These are phyloP conservation scores for Vaccinium macrocarpon DNA, from an alignment of 148 eudicot species.

Conservation along the genomic window DNA sequence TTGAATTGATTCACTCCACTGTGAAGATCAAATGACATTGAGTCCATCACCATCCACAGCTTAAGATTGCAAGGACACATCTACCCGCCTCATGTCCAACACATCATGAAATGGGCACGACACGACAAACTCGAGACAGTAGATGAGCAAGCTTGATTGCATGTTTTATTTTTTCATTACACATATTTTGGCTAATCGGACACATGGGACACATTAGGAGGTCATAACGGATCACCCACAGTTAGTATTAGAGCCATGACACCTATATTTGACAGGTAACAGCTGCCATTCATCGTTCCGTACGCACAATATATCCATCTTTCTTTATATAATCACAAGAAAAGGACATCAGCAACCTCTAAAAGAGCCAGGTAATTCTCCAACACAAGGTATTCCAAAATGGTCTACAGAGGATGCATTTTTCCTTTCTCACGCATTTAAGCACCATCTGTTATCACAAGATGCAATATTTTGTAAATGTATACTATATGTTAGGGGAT, in stretches of 20 bases:
- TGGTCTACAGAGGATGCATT: background rate
- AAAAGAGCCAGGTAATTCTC: background rate
- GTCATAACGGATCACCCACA: background rate
- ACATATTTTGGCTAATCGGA: background rate
- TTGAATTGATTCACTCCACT: slow-evolving; percentile 92
- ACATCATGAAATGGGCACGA: background rate
- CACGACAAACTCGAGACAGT: background rate
- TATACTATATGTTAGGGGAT: background rate
- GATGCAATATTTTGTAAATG: background rate
- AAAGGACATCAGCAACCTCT: background rate
- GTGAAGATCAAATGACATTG: slow-evolving; percentile 14
- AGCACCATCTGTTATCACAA: background rate
- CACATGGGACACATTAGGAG: background rate
- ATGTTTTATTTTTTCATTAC: background rate
- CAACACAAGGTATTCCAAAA: background rate
- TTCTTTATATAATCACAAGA: background rate
- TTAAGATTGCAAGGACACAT: slow-evolving; percentile 1
- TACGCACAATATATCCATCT: background rate
- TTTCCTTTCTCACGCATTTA: background rate
- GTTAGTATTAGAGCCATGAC: background rate
- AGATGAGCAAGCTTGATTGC: background rate
- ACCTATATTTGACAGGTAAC: background rate
- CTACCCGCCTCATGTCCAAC: background rate
- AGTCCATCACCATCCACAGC: background rate
- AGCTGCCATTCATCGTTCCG: background rate